Evolutionary conservation across 1,139 yeast species (phyloP), one percentile per base, ranked within the genome.

Genomic region (Geotrichum klebahnii): DNA sequence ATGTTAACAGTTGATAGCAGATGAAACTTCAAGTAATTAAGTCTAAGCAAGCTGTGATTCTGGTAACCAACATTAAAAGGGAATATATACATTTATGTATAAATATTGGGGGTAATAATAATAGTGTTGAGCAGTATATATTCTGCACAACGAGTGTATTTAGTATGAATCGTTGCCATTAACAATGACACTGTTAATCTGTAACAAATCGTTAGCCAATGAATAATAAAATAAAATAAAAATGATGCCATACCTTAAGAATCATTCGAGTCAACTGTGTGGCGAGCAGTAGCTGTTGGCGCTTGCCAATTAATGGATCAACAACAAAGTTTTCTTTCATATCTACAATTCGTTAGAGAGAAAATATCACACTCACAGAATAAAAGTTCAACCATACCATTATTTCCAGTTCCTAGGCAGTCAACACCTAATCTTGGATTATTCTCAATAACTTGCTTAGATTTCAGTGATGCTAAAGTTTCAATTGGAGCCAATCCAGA

Each of bases 191-290:
- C 90, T 92, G 68, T 92, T 94, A 64, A 92, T 94, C 76, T 43
- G 33, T n/a, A 29, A 34, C n/a, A 12, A 20, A n/a, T n/a, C 9
- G 19, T 22, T 44, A 42, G 37, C 42, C 47, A 31, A 43, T 36
- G 19, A 32, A 12, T 8, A 16, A 26, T 2, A 23, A 38, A 38
- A 14, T 14, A n/a, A 20, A n/a, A 14, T n/a, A 3, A 20, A 14
- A 12, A n/a, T 19, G 31, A n/a, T n/a, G n/a, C n/a, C 47, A 17
- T 48, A 48, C 51, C 51, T 92, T 92, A 66, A 92, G 78, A 57
- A 94, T 89, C 98, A 92, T 94, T 73, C 98, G 80, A 52, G 97
- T 89, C 67, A 92, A 77, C 72, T 92, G 98, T 5, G 98, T 92
- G 44, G 98, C 98, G 67, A 94, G 77, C 66, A 88, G 74, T 59